Evolutionary conservation across 768 basidiomycete genomes (phyloP), one percentile per base, ranked within the genome.

Genomic region (Dentipellis fragilis): DNA sequence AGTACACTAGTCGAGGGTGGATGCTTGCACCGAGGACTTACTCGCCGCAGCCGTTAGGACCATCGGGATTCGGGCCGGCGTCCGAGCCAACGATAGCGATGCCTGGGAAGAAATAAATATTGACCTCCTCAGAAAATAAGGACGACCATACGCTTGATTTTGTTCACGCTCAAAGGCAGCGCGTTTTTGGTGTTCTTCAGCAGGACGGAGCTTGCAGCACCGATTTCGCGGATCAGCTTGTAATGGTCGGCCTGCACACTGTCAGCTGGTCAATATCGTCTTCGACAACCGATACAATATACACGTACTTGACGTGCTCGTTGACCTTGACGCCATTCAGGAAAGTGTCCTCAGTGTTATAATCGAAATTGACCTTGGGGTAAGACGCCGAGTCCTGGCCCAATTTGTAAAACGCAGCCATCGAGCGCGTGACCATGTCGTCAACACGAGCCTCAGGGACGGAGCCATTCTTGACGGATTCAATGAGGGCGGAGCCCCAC

Each of bases 341-440:
- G 54, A 73, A 84, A 85, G 42, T 45, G 42, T 45, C 42, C 19
- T 45, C 42, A n/a, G 42, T 17, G 42, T 45, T 45, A 1, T 82
- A 79, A 63, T 90, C 80, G 67, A 93, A 92, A 72, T 83, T 89
- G 60, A 79, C 75, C 11, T 64, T 57, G 0, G 91, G 89, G 68
- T 77, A 93, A 11, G 70, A 68, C 7, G 74, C 65, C 12, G 71
- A 67, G 67, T 93, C 84, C 69, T 90, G 87, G 37, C 73, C 72
- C 47, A 86, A 73, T 52, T 79, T 69, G 63, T 84, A 89, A 79
- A 81, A 92, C 0, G 74, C 70, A 2, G 88, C 85, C 22, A 92
- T 65, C 62, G 93, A 85, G 34, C 90, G 83, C 9, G 79, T 83
- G 4, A 85, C 89, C 87, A 92, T 91, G 65, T 93, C 90, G 54